Evolutionary conservation across 2,329 filamentous ascomycete genomes (phyloP).

Genomic region (Ascochyta lentis): DNA sequence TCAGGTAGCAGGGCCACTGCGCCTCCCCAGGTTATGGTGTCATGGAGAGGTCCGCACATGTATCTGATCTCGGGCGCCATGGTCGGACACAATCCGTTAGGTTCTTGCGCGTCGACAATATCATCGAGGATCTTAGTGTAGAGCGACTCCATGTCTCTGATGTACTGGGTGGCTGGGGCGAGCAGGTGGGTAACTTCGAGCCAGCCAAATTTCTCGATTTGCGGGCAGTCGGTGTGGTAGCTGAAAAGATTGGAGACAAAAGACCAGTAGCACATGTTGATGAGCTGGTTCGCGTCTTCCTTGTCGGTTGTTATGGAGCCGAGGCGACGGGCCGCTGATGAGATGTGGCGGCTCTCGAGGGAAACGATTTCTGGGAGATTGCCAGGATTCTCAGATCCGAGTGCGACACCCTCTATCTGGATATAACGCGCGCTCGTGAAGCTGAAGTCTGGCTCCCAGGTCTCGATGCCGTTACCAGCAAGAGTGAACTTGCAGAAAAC

Average conservation of each 20-base stretch:
- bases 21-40: slow-evolving; percentile 56
- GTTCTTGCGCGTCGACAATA: slow-evolving; percentile 56
- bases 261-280: slow-evolving; percentile 56
- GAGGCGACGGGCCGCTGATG: slow-evolving; percentile 48
- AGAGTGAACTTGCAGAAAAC: slow-evolving; percentile 52
- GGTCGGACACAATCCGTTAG: slow-evolving; percentile 54
- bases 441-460: slow-evolving; percentile 52
- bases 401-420: slow-evolving; percentile 50
- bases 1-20: slow-evolving; percentile 46
- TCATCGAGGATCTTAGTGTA: slow-evolving; percentile 58
- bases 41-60: slow-evolving; percentile 58
- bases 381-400: slow-evolving; percentile 19
- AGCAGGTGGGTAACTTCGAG: slow-evolving; percentile 57
- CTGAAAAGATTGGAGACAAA: slow-evolving; percentile 45
- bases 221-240: slow-evolving; percentile 54
- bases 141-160: slow-evolving; percentile 55
- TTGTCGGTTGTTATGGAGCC: slow-evolving; percentile 51
- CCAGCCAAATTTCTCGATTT: slow-evolving; percentile 56
- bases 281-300: slow-evolving; percentile 51
- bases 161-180: slow-evolving; percentile 55
- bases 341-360: slow-evolving; percentile 49
- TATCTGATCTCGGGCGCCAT: slow-evolving; percentile 58
- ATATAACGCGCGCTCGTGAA: slow-evolving; percentile 54
- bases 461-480: slow-evolving; percentile 39
- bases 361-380: slow-evolving; percentile 46